Evolutionary conservation across 306 rosid species (phyloP), one percentile per base, ranked within the genome.

Genomic region (Cajanus cajan): DNA sequence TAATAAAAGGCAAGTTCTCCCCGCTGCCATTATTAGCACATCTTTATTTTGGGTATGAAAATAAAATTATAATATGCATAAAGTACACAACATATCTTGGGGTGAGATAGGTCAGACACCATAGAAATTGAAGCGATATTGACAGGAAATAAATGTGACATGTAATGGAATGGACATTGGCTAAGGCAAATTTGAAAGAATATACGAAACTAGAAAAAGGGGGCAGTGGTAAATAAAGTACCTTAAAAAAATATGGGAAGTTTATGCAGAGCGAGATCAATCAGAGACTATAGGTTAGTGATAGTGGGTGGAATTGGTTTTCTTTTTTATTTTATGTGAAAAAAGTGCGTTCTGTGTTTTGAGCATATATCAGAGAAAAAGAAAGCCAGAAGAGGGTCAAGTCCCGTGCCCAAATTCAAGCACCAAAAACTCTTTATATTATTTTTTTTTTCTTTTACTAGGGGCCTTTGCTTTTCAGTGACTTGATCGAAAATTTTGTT

Each of bases 141-240:
- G 88, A 86, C 83, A 13, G 84, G 74, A 52, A 79, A 85, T 81
- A 72, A 50, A 85, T 81, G 90, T 87, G 89, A 88, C 85, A 88
- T 82, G 37, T 33, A 65, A 34, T 63, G 34, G 47, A 83, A 83
- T 63, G 72, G 76, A 80, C 70, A 85, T 83, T 76, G 74, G 87
- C 81, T 55, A 71, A 80, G 87, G 77, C 57, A 71, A 82, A 80
- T 58, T 48, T 9, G 63, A 73, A 58, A 76, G 78, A 83, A 58
- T 78, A 45, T 45, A 78, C 5, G 74, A 36, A 69, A 45, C 2
- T 45, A 28, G 76, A 28, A 51, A 82, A 66, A 57, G 70, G 67
- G 47, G 74, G 67, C 7, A 83, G 69, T 83, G 65, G 69, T 84
- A 81, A 78, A 33, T 33, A 64, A 63, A 78, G 86, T 86, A 86